A percentile compares a stretch with the other conserved stretches of the same genome.
phyloP scores from a whole-genome alignment of 2,329 filamentous ascomycete species.

The Shiraia bambusicola region DNA sequence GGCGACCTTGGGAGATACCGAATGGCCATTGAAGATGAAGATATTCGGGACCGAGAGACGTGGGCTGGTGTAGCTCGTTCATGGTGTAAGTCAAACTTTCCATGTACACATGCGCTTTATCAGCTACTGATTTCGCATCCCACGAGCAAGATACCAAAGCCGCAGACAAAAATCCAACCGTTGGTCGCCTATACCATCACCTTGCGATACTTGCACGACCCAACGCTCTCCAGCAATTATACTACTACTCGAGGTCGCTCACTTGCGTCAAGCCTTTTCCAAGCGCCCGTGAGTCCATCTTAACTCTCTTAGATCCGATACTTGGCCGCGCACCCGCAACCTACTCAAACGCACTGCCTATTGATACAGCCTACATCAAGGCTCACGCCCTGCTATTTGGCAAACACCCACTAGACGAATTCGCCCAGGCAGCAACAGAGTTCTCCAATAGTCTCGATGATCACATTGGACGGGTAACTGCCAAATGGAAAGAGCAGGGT shows the following conservation, averaged over 20 bases:
- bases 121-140: neutral
- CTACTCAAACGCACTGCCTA: slow-evolving; percentile 40
- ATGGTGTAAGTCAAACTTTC: slow-evolving; percentile 63
- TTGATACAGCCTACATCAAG: slow-evolving; percentile 64
- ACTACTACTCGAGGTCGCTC: slow-evolving; percentile 70
- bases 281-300: slow-evolving; percentile 68
- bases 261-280: slow-evolving; percentile 68
- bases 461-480: slow-evolving; percentile 56
- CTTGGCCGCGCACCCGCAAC: slow-evolving; percentile 40
- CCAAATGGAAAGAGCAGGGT: slow-evolving; percentile 59
- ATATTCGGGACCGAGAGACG: slow-evolving; percentile 70
- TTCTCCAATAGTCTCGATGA: slow-evolving; percentile 59
- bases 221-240: slow-evolving; percentile 69
- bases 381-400: slow-evolving; percentile 67
- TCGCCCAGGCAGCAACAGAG: slow-evolving; percentile 48
- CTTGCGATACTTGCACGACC: slow-evolving; percentile 76
- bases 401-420: slow-evolving; percentile 50
- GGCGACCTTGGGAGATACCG: slow-evolving; percentile 82
- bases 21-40: slow-evolving; percentile 89
- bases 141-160: slow-evolving; percentile 59
- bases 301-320: slow-evolving; percentile 64
- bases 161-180: slow-evolving; percentile 71
- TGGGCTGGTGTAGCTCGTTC: slow-evolving; percentile 79
- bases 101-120: neutral
- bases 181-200: slow-evolving; percentile 84